A percentile compares a stretch with the other conserved stretches of the same genome.
Conservation (phyloP, 768 basidiomycete species). For the Pleurotus tuoliensis region DNA sequence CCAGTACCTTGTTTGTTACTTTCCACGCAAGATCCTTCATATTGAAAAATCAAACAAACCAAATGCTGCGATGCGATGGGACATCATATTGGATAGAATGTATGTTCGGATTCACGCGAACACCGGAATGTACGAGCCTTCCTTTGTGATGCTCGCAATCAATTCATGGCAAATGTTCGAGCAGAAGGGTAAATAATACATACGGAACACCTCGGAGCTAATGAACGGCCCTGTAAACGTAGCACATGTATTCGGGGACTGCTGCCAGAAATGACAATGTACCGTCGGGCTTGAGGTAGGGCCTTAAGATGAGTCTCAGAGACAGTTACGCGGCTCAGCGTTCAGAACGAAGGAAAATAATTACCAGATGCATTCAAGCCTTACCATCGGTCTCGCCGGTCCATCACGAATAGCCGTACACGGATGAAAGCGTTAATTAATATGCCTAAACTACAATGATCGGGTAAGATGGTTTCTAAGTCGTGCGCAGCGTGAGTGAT, state of each 20-base stretch:
- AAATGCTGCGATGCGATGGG: neutral
- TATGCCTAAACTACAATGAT: neutral
- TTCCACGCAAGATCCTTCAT: neutral
- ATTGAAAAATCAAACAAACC: neutral
- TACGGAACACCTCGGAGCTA: conserved; percentile 1
- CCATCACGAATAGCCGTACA: neutral
- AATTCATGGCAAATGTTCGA: neutral
- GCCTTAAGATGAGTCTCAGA: neutral
- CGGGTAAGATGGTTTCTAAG: neutral
- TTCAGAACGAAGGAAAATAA: no score
- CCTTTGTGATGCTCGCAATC: neutral
- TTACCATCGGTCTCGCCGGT: neutral
- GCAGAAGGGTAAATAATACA: neutral
- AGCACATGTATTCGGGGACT: neutral
- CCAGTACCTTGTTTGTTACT: neutral
- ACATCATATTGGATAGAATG: neutral
- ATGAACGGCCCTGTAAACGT: neutral
- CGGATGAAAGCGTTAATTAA: neutral
- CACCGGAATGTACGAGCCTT: neutral
- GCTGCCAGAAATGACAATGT: neutral
- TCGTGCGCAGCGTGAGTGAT: neutral
- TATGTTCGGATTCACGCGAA: neutral
- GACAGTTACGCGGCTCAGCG: neutral
- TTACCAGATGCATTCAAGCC: no score
- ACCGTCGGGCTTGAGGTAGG: no score